Evolutionary conservation across 257 asterid genomes (phyloP), one percentile per base, ranked within the genome.

Genomic region (Galeopsis tetrahit): DNA sequence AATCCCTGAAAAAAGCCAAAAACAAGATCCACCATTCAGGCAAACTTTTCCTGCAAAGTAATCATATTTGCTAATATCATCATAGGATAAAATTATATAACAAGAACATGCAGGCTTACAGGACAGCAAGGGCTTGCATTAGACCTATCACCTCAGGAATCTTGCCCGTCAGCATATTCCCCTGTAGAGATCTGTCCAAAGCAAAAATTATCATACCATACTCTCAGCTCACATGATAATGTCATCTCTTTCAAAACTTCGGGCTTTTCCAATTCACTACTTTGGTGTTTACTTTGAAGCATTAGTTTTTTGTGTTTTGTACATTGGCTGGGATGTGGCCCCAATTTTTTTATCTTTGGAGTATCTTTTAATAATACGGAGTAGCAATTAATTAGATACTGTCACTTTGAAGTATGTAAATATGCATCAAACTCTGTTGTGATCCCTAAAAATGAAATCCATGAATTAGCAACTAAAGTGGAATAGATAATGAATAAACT

Each of bases 41-140:
- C 11, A 28, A 63, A 53, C 40, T 7, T 7, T 8, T 35, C 28
- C 14, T 10, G 17, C 4, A 36, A 40, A 21, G 17, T 14, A 11
- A 13, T 9, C 11, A 15, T 8, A 51, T 4, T 21, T 14, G 56
- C 31, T 35, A 8, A 51, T 32, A 42, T 33, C 2, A 31, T 5
- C 13, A 3, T 7, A 6, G 28, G 8, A 62, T 63, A 40, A 35
- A 2, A 35, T n/a, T 1, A 58, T 14, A 4, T 7, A 38, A 15
- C 35, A 34, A 72, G 71, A 68, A 61, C 32, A 42, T 8, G 73
- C 21, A 66, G 53, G 73, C 97, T 88, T 87, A 95, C 99, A 95
- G 69, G 36, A 95, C 99, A 72, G 99, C 99, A 73, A 95, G 96
- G 35, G 99, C 99, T 76, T 95, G 99, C 99, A 95, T 95, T 35